Evolutionary conservation across 208 protist genomes (phyloP), one percentile per base, ranked within the genome.

Genomic region (Jaenimonas drosophilae): DNA sequence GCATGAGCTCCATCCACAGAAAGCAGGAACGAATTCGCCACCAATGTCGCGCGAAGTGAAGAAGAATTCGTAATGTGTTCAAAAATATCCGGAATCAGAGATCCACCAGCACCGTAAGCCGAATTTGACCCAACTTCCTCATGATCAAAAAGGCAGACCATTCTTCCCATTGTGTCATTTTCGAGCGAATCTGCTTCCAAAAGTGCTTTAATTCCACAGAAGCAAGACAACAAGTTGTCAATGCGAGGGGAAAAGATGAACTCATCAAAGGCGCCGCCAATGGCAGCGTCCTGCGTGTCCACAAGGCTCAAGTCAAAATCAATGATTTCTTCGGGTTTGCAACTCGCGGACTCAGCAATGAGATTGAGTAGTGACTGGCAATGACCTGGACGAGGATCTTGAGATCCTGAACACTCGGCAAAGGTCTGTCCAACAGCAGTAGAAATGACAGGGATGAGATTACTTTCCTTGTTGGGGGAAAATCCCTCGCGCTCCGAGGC

Each of bases 1-100:
- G 85, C 95, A 61, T 99, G 97, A 21, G 94, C 95, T 49, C 96
- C 95, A 64, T 99, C 97, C 1, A 96, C 90, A 11, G 89, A 97
- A 5, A 99, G 65, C 17, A 97, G 33, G 56, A 97, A 94, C 14
- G 85, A 96, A 26, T 92, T 91, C 27, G 85, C 71, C 1, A 95
- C 69, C 2, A 94, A 57, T 3, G 67, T 78, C 4, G 71, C 45
- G 21, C 74, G 70, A 21, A 82, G 48, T n/a, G n/a, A n/a, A 1
- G 56, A 41, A 40, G 14, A 24, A 12, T 33, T 53, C 25, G 77
- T 25, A 36, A 94, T 26, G 49, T 76, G 70, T 45, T 88, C 73
- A 42, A 94, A 81, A 40, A 90, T 51, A 42, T 94, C 83, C 23
- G 70, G 61, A 9, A 94, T 63, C 11, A 95, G 48, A 0, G 69